Evolutionary conservation across 495 filamentous ascomycete species (phyloP).

Genomic region (Aspergillus egyptiacus): DNA sequence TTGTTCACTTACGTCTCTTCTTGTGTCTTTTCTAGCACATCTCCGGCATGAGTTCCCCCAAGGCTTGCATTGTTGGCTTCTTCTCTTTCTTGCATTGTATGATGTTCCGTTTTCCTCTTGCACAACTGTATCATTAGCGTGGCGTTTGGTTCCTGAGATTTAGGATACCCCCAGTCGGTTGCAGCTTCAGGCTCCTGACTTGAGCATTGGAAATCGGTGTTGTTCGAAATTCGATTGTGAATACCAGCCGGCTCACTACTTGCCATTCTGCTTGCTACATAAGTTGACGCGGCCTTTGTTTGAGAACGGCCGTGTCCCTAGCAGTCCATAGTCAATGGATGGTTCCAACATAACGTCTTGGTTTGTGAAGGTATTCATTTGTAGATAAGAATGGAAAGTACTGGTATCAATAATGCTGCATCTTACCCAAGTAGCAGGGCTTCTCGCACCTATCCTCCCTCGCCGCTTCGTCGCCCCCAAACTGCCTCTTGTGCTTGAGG

Average conservation of each 20-base stretch:
- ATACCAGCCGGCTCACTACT: background rate
- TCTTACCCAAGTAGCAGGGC: conserved; percentile 7
- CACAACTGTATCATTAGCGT: background rate
- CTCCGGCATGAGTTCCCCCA: no score
- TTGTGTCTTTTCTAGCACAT: no score
- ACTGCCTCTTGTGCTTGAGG: background rate
- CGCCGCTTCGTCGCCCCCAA: background rate
- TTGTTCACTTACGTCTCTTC: no score
- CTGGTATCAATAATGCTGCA: conserved; percentile 6
- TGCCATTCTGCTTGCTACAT: no score
- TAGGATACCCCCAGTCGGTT: conserved; percentile 25
- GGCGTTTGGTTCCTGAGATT: background rate
- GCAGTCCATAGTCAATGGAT: no score
- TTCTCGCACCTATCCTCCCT: background rate
- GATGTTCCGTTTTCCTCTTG: background rate
- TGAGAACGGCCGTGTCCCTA: no score
- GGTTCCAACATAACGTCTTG: background rate
- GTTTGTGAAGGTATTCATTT: background rate
- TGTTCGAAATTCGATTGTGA: background rate
- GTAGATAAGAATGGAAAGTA: background rate
- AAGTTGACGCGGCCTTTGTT: no score
- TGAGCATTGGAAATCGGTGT: background rate
- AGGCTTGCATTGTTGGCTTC: no score
- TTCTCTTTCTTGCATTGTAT: conserved; percentile 4
- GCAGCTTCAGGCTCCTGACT: conserved; percentile 19